Evolutionary conservation across 179 eudicot species (phyloP).

Genomic region (Patellifolia procumbens): DNA sequence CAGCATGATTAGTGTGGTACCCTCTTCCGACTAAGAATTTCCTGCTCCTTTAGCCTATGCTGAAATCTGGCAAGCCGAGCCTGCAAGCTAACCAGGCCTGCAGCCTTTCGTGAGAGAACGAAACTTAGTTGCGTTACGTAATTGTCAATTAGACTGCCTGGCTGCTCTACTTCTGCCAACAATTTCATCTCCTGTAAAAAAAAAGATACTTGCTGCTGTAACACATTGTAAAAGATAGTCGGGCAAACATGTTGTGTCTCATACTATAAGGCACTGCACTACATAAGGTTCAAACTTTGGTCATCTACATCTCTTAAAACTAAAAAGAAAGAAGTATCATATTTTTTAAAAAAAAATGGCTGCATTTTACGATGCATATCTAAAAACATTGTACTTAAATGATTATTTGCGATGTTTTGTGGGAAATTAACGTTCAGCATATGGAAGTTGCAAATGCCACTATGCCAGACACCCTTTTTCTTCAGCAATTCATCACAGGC

Average conservation of each 20-base stretch:
- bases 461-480: no score
- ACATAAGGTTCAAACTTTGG: not conserved
- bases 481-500: no score
- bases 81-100: slow-evolving; percentile 93
- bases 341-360: not conserved
- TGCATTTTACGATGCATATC: not conserved
- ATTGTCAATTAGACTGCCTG: slow-evolving; percentile 94
- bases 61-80: slow-evolving; percentile 96
- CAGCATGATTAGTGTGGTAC: slow-evolving; percentile 48
- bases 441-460: no score
- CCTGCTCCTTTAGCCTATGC: slow-evolving; percentile 95
- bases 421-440: no score
- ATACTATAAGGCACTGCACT: not conserved
- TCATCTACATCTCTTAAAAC: not conserved
- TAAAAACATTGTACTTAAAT: no score
- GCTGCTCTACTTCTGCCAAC: slow-evolving; percentile 98
- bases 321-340: not conserved
- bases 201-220: slow-evolving; percentile 9
- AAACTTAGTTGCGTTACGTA: slow-evolving; percentile 89
- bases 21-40: slow-evolving; percentile 88
- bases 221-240: not conserved
- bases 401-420: no score
- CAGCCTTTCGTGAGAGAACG: slow-evolving; percentile 97
- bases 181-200: slow-evolving; percentile 86
- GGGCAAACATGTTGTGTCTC: not conserved